Base-by-base conservation (phyloP, 768 basidiomycete species). In the Xerocomellus dryophilus region DNA sequence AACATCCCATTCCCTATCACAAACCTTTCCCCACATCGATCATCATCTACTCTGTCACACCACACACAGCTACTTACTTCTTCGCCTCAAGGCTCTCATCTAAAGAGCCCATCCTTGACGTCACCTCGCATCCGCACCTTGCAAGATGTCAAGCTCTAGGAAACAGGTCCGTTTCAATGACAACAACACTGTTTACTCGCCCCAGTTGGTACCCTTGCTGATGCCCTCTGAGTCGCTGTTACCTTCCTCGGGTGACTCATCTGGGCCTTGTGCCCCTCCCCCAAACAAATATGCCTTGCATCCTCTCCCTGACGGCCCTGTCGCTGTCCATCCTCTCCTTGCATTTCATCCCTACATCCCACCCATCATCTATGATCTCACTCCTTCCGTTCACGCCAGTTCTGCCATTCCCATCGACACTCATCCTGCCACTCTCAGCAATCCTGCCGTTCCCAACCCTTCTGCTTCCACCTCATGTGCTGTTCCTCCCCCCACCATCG, bases 111-210 rank as follows among this genome's bases (percentile, higher is more conserved):
- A 50, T 44, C 40, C 34, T 41, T 43, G 56, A 52, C 60, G 50
- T 57, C 57, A 41, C 57, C 40, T 47, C 56, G 38, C 31, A 21
- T 18, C 21, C 21, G 27, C 45, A 49, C 14, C 35, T 21, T 40
- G 45, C 50, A 60, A 14, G 34, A 71, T 71, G 69, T 51, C 69
- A 2, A 17, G 2, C 3, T 6, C 50, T 0, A 58, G 43, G 10
- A 70, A 66, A 38, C 71, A 68, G 6, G 71, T 73, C 50, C 65
- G 57, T 32, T 71, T 72, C 60, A 56, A 61, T 51, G 58, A 69
- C 36, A 65, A 63, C 54, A 72, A 72, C 52, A 61, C 65, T 52
- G 63, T 68, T 29, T 70, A 69, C 54, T 70, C 70, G 9, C 68
- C 69, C 40, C 43, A 54, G 29, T 51, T 56, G 9, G 59, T 57